Evolutionary conservation across 768 basidiomycete genomes (phyloP).

Genomic region (Strobilomyces echinocephalus): DNA sequence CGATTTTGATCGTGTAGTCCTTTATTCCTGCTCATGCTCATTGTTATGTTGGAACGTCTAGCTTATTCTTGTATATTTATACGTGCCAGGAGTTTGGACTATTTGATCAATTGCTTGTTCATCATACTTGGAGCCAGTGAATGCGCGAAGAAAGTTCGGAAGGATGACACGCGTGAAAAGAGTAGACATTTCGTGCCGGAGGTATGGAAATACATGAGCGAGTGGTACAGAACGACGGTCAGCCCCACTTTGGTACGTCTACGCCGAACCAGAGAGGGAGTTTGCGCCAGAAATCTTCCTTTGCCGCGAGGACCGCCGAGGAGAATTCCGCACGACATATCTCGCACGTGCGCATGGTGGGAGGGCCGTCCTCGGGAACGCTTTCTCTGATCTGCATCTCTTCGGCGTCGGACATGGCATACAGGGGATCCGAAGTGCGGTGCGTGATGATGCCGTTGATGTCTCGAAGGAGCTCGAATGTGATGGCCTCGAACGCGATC

Average conservation of each 20-base stretch:
- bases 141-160: too few species aligned
- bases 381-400: slow-evolving; percentile 60
- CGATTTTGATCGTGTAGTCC: slow-evolving; percentile 4
- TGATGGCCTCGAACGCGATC: slow-evolving; percentile 67
- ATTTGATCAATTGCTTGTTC: too few species aligned
- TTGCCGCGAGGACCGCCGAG: slow-evolving; percentile 50
- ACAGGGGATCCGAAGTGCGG: slow-evolving; percentile 65
- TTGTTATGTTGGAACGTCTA: slow-evolving; percentile 9
- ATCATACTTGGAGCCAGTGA: too few species aligned
- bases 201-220: slow-evolving; percentile 13
- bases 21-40: slow-evolving; percentile 8
- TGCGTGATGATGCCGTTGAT: slow-evolving; percentile 64
- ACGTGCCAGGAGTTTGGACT: not conserved
- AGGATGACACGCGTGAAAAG: not conserved
- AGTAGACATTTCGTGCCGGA: not conserved
- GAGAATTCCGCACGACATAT: slow-evolving; percentile 59
- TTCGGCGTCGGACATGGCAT: slow-evolving; percentile 63
- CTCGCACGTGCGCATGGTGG: slow-evolving; percentile 58
- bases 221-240: slow-evolving; percentile 5
- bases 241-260: slow-evolving; percentile 39
- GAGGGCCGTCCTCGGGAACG: slow-evolving; percentile 36
- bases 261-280: slow-evolving; percentile 65
- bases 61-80: slow-evolving; percentile 26
- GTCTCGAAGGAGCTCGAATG: slow-evolving; percentile 70
- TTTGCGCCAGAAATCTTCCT: slow-evolving; percentile 62